Percentiles rank a stretch among this genome's conserved stretches.
Evolutionary conservation across 78 protist genomes (phyloP).

Genomic region (Dictyostelium firmibasis): DNA sequence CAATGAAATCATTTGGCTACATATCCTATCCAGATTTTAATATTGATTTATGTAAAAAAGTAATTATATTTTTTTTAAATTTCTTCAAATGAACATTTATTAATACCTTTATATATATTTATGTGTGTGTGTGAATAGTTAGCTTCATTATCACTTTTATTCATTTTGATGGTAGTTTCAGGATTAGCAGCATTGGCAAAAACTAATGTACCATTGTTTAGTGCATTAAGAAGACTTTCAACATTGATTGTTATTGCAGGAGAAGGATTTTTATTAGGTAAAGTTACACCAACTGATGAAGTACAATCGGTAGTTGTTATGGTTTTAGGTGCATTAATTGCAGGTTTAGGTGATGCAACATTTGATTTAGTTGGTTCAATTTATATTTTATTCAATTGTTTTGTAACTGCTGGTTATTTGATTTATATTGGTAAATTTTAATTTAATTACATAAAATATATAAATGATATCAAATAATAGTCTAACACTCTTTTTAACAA

Average conservation of each 20-base stretch:
- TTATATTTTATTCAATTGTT: slow-evolving; percentile 79
- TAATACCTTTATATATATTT: not conserved
- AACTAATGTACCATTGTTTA: slow-evolving; percentile 82
- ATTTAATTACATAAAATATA: no score
- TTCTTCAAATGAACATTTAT: not conserved
- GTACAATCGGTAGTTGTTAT: slow-evolving; percentile 60
- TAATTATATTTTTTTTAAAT: not conserved
- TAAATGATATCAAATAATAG: no score
- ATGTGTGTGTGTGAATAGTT: slow-evolving; percentile 57
- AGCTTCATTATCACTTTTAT: slow-evolving; percentile 76
- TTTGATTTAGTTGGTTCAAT: slow-evolving; percentile 78
- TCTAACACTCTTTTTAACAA: no score
- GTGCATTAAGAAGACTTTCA: slow-evolving; percentile 81
- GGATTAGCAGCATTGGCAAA: slow-evolving; percentile 83
- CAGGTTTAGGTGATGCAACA: slow-evolving; percentile 84
- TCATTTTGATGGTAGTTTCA: slow-evolving; percentile 83
- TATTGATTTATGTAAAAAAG: slow-evolving; percentile 64
- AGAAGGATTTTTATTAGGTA: slow-evolving; percentile 59
- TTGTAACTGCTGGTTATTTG: slow-evolving; percentile 84
- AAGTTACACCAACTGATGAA: slow-evolving; percentile 76
- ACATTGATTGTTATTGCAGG: slow-evolving; percentile 83
- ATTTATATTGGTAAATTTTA: slow-evolving; percentile 52
- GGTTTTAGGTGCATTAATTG: slow-evolving; percentile 86
- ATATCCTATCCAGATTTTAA: slow-evolving; percentile 60
- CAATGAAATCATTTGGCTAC: slow-evolving; percentile 38